Evolutionary conservation across 345 rosid species (phyloP), one percentile per base, ranked within the genome.

Genomic region (Arabis hirsuta): DNA sequence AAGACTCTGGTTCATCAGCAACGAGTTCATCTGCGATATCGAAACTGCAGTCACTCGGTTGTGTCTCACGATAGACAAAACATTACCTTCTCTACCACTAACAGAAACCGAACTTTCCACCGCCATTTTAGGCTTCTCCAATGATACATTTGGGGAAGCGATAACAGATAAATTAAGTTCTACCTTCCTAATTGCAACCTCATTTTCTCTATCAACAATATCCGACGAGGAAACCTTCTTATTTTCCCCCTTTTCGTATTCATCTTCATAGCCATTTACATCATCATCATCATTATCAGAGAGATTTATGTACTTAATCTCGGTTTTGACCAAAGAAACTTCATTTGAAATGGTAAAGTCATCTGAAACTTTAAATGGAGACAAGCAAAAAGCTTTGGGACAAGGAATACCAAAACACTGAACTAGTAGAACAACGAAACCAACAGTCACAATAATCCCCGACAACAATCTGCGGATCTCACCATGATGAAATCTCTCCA

Each of bases 1-100:
- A 69, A 64, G 71, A 75, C 77, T 80, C 3, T 80, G 85, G 27
- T n/a, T n/a, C n/a, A 78, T 78, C 67, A 84, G 72, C 50, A 87
- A 20, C 7, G 74, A 79, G 70, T 83, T 83, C 94, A 90, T 90
- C 79, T 84, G 80, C 16, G 90, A 71, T 74, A 93, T 61, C 4
- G 89, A 79, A 4, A 55, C n/a, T 38, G 67, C 50, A 73, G 55
- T 72, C 4, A 7, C 43, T 79, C 27, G n/a, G 39, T 45, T 29
- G 4, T 50, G 24, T 26, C 52, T 67, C 63, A 19, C 9, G 14
- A 47, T 41, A 19, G 77, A 31, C 62, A 69, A 74, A 76, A 29
- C 69, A 57, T 79, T 60, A 50, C 53, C 29, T 36, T 65, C 61
- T 36, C 55, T 81, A 64, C 56, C 54, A 44, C 39, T 46, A 24